Base-by-base conservation (phyloP, 805 yeast species). In the Danielozyma ontarioensis region DNA sequence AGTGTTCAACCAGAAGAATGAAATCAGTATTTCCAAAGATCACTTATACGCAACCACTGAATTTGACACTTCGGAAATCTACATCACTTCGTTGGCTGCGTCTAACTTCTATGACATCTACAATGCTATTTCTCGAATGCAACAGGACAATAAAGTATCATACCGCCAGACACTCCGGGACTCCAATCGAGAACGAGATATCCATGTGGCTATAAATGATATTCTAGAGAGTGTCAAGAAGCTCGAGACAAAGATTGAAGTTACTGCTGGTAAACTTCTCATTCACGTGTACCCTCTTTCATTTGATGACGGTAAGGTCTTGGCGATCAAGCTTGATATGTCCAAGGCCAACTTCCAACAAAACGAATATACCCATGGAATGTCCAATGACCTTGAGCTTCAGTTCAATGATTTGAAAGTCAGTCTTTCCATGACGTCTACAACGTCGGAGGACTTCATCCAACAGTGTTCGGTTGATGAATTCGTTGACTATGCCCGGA, bases 211-310 rank as follows among this genome's bases (percentile, higher is more conserved):
- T 10, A 33, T 34, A 13, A 13, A 31, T 13, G 41, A 44, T 12
- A 55, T 57, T 11, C 39, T 62, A 15, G 61, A 60, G 32, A 55
- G 62, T 1, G 59, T 61, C 13, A 48, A 44, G 37, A 70, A 66
- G 36, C 58, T 90, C 24, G 78, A 80, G 44, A 83, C 96, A 0
- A 78, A 75, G 32, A 60, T 89, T 25, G 78, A 78, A 34, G 80
- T 86, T 1, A 59, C 67, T 21, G 55, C 87, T 14, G 81, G 80
- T 2, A 58, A 58, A 4, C 51, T 83, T 13, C 59, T 76, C 31
- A 40, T 81, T 1, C 87, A 82, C 34, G 71, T 88, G 0, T 89
- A 83, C 48, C 97, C 98, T 1, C 81, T 87, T 25, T 77, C 93
- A 6, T 70, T 90, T 38, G 65, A 76, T 28, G 97, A 93, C 48